Base-by-base conservation (phyloP, 331 rosid species). In the Malus hybrid region DNA sequence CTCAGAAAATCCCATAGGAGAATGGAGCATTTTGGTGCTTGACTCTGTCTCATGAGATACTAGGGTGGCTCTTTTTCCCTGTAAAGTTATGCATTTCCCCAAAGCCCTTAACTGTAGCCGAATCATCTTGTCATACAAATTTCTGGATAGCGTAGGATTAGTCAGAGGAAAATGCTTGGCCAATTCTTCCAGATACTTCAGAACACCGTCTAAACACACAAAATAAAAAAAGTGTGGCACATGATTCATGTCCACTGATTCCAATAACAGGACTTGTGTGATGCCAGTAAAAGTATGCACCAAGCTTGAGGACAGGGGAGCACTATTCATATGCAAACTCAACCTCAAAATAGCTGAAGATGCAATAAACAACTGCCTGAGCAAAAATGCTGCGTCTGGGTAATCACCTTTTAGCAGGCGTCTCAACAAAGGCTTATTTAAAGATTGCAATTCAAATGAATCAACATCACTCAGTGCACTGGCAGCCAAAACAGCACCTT, bases 171-270 rank as follows among this genome's bases (percentile, higher is more conserved):
- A 87, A 79, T 86, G 88, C 77, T 77, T 78, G 3, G 92, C 91
- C 72, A 94, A 55, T 78, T 88, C 97, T 83, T 84, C 91, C 71
- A 94, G 83, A 87, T 79, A 91, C 85, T 86, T 86, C 53, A 85
- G 70, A 83, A 82, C 89, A 79, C 98, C 97, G 73, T 94, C 93
- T 71, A 94, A 77, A 88, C 96, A 87, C 78, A 90, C 88, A 83
- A 91, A 88, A 75, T 83, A 83, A 78, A 78, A 81, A 19, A 88
- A 83, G 52, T 86, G 87, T 33, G 96, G 96, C 57, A 81, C 84
- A 56, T 88, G 90, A 70, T 50, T 77, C 87, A 83, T 84, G 81
- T 82, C 77, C 64, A 50, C 86, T 68, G 89, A 91, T 88, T 90
- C 89, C 57, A 73, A 72, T 77, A 90, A 82, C 88, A 94, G 69